Evolutionary conservation across 345 rosid species (phyloP), one percentile per base, ranked within the genome.

Genomic region (Anastatica hierochuntica): DNA sequence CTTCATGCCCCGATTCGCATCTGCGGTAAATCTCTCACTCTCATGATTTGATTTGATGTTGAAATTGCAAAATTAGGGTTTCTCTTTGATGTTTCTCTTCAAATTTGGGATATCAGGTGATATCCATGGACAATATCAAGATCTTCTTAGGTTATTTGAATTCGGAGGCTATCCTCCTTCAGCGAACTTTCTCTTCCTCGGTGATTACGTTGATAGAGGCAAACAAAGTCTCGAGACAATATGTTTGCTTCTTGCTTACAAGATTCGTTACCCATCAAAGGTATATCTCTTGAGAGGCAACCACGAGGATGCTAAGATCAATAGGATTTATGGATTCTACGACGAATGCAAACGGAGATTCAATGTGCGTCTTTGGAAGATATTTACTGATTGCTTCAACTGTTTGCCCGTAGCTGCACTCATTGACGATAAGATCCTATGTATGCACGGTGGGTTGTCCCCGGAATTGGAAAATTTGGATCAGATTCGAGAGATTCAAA

Each of bases 271-370:
- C 62, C 92, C 95, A 1, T 49, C 75, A 45, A 79, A 60, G 62
- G 38, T 87, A 27, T 66, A 17, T 60, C 89, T 83, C 51, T 66
- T 87, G 67, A 70, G 96, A 55, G 96, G 89, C 48, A 87, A 83
- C 74, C 96, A 87, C 16, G 96, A 87, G 65, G 92, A 87, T 43
- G 83, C 96, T 2, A 87, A 83, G 75, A 83, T 87, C 72, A 87
- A 87, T 8, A 6, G 33, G 9, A 29, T 29, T 29, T 29, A 29
- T 8, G 33, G 33, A 8, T 29, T 29, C 33, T 29, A 29, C 10
- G 33, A 29, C 9, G 33, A 29, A 8, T 29, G 33, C 33, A 29
- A 29, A 29, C 8, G 33, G 33, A 29, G 33, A 29, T 29, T 29
- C 33, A 29, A 29, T 29, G 33, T 29, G 6, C 33, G 2, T 29